phyloP scores from a whole-genome alignment of 1,139 yeast species.

The Yamadazyma conglobata region DNA sequence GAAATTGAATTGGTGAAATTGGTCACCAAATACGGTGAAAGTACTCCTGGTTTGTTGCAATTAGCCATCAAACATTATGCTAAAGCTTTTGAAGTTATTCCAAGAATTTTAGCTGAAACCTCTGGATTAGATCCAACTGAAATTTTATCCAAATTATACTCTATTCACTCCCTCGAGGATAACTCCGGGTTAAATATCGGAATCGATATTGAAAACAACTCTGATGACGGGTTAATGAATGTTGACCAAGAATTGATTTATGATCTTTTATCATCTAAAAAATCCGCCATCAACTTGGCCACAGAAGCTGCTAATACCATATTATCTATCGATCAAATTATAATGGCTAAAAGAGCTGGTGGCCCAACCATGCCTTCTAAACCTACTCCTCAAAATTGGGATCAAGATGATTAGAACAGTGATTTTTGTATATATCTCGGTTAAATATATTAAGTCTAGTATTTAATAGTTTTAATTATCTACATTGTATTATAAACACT shows the following conservation, averaged over 20 bases:
- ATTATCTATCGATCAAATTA: slow-evolving; percentile 84
- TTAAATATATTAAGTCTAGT: neutral
- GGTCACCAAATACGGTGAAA: slow-evolving; percentile 82
- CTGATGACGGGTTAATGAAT: slow-evolving; percentile 66
- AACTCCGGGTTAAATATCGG: slow-evolving; percentile 48
- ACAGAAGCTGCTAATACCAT: slow-evolving; percentile 94
- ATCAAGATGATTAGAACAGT: slow-evolving; percentile 82
- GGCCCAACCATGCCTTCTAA: slow-evolving; percentile 89
- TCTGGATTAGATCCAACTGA: slow-evolving; percentile 91
- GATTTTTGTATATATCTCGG: slow-evolving; percentile 5
- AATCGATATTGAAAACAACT: slow-evolving; percentile 67
- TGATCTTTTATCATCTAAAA: slow-evolving; percentile 78
- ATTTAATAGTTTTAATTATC: neutral
- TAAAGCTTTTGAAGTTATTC: slow-evolving; percentile 93
- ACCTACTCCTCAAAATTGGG: slow-evolving; percentile 87
- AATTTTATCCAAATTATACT: slow-evolving; percentile 79
- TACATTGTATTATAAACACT: slow-evolving; percentile 1
- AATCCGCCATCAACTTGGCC: slow-evolving; percentile 86
- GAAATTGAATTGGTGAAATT: slow-evolving; percentile 85
- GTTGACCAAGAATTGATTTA: slow-evolving; percentile 66
- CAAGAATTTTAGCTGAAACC: slow-evolving; percentile 90
- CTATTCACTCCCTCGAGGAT: slow-evolving; percentile 60
- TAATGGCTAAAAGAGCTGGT: slow-evolving; percentile 95
- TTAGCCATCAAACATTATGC: slow-evolving; percentile 94
- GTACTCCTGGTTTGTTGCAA: slow-evolving; percentile 89